These are phyloP conservation scores for Leccinum boreale DNA, from an alignment of 768 basidiomycete species.

Conservation along the genomic window DNA sequence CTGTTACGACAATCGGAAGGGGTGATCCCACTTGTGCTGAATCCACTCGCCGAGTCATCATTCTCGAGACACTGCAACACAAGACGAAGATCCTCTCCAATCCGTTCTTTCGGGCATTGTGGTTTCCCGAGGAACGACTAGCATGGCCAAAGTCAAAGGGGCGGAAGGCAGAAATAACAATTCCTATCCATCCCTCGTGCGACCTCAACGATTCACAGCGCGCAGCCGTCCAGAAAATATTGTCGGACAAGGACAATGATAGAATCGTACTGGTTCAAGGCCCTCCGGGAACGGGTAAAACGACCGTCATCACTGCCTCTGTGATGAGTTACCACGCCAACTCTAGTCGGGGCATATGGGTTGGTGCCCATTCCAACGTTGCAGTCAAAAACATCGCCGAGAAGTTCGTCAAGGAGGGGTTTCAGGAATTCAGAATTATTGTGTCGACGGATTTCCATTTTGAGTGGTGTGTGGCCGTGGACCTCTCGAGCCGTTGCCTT, in stretches of 20 bases:
- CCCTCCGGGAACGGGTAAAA: slow-evolving; percentile 45
- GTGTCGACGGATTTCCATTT: slow-evolving; percentile 46
- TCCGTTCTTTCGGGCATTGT: slow-evolving; percentile 28
- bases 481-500: not conserved
- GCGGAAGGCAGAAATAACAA: not conserved
- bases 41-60: slow-evolving; percentile 17
- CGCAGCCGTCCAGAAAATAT: slow-evolving; percentile 24
- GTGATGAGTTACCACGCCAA: slow-evolving; percentile 23
- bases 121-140: slow-evolving; percentile 20
- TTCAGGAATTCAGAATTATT: slow-evolving; percentile 37
- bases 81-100: slow-evolving; percentile 12
- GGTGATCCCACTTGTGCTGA: slow-evolving; percentile 58
- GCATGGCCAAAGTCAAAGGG: slow-evolving; percentile 14
- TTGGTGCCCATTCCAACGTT: slow-evolving; percentile 48
- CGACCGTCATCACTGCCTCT: slow-evolving; percentile 39
- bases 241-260: slow-evolving; percentile 21
- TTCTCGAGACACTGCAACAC: slow-evolving; percentile 23
- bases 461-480: slow-evolving; percentile 36
- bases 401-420: slow-evolving; percentile 33
- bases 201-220: slow-evolving; percentile 28
- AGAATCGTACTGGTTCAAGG: slow-evolving; percentile 31
- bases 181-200: not conserved
- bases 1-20: slow-evolving; percentile 50
- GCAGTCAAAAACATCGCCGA: slow-evolving; percentile 54
- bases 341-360: slow-evolving; percentile 29